These are phyloP conservation scores for Tulasnella sp. DNA, from an alignment of 768 basidiomycete species.

Conservation along the genomic window DNA sequence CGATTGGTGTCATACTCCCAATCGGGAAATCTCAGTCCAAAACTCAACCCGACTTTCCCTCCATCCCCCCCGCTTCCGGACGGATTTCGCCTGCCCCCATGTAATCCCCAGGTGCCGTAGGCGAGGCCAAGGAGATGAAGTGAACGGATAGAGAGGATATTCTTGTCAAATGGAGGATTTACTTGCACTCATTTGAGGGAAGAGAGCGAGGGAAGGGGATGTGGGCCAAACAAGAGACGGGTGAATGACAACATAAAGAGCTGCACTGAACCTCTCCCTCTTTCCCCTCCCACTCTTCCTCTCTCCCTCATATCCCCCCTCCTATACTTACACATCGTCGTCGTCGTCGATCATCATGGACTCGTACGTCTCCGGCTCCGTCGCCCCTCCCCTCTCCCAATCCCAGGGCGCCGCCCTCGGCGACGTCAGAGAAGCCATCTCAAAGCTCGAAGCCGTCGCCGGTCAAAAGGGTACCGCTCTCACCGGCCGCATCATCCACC, in stretches of 20 bases:
- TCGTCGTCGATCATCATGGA: background rate
- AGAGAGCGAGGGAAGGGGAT: background rate
- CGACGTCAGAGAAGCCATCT: conserved; percentile 63
- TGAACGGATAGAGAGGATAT: background rate
- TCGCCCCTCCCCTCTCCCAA: conserved; percentile 17
- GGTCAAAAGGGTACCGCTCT: conserved; percentile 56
- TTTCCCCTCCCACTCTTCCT: background rate
- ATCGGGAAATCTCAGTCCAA: conserved; percentile 7
- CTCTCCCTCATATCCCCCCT: background rate
- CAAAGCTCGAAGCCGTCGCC: conserved; percentile 60
- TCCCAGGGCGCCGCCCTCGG: conserved; percentile 24
- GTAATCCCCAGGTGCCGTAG: background rate
- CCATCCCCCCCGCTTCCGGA: background rate
- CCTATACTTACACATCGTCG: too few relatives aligned
- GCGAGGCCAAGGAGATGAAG: background rate
- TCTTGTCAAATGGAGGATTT: background rate
- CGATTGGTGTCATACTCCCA: conserved; percentile 7
- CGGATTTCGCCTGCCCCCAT: background rate
- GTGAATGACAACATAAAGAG: background rate
- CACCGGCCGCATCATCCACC: conserved; percentile 82
- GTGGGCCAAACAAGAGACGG: background rate
- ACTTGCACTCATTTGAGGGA: background rate
- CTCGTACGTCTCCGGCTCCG: conserved; percentile 4
- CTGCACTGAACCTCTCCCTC: background rate
- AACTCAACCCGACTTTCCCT: background rate